Conservation (phyloP, 2,329 filamentous ascomycete species). For the Colletotrichum magnum region DNA sequence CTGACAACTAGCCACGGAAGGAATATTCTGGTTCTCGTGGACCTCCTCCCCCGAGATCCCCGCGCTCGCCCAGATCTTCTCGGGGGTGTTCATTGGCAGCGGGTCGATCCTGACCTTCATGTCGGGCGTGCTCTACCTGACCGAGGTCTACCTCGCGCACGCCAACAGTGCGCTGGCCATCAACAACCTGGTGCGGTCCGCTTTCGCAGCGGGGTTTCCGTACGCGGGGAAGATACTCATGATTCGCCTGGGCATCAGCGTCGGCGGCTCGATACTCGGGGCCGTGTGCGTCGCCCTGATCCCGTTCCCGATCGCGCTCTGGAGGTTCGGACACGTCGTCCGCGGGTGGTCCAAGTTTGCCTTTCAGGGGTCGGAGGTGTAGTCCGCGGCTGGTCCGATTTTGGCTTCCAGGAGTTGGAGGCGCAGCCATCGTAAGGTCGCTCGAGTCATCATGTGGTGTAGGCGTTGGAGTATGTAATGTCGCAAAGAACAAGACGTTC, state of each 20-base stretch:
- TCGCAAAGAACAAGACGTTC: too few relatives aligned
- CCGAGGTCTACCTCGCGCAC: neutral
- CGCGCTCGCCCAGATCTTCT: neutral
- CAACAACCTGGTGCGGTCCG: neutral
- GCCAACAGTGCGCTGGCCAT: constrained; percentile 1
- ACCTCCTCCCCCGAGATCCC: neutral
- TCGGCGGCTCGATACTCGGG: neutral
- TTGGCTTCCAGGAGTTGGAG: too few relatives aligned
- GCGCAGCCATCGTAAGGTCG: too few relatives aligned
- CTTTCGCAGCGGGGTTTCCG: neutral
- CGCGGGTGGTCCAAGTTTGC: constrained; percentile 5
- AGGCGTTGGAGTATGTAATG: too few relatives aligned
- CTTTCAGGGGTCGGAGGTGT: neutral
- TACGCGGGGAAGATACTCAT: neutral
- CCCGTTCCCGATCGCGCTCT: neutral
- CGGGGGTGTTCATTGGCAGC: neutral
- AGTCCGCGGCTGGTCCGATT: too few relatives aligned
- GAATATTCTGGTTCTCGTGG: neutral
- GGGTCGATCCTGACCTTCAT: constrained; percentile 3
- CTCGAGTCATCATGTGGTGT: neutral
- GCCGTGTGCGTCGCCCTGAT: neutral
- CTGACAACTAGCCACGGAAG: neutral
- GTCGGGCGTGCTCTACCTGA: neutral
- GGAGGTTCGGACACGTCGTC: neutral
- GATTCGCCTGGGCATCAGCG: neutral